Evolutionary conservation across 805 yeast species (phyloP), one percentile per base, ranked within the genome.

Genomic region (Candida nemodendra): DNA sequence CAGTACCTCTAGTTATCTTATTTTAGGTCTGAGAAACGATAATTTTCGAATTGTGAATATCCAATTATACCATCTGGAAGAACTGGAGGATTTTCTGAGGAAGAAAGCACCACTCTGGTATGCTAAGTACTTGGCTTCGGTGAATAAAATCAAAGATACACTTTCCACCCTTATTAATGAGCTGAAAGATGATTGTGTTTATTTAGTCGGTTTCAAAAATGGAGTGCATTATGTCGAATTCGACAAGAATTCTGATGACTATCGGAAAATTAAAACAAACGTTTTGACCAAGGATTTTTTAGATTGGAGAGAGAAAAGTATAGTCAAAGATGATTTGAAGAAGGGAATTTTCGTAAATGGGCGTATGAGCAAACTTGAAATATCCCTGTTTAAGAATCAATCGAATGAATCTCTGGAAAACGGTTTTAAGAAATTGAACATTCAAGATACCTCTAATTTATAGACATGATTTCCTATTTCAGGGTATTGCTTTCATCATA

Each of bases 281-380:
- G 38, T 42, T 14, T 22, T 42, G 9, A 38, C 32, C 3, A 16
- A 24, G 15, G 35, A 32, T 9, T 42, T 42, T 18, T 19, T 25
- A 6, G 18, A 28, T 8, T 42, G 46, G 46, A 38, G 46, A 32
- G 41, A 38, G 14, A 24, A 25, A 8, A 28, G 35, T 5, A 13
- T 23, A 5, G 30, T 38, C 3, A 19, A 34, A 5, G 30, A 34
- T 2, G 45, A 38, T 12, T 21, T 38, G 5, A 19, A 34, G 16
- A 28, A 17, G 12, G 44, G 41, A 7, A n/a, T n/a, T n/a, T n/a
- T n/a, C n/a, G n/a, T n/a, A n/a, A n/a, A n/a, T n/a, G n/a, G n/a
- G n/a, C n/a, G n/a, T n/a, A n/a, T n/a, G n/a, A n/a, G n/a, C n/a
- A n/a, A n/a, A n/a, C n/a, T n/a, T n/a, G n/a, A n/a, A n/a, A n/a